A percentile compares a stretch with the other conserved stretches of the same genome.
These are phyloP conservation scores for Malus fusca DNA, from an alignment of 306 rosid genomes.

Conservation along the genomic window DNA sequence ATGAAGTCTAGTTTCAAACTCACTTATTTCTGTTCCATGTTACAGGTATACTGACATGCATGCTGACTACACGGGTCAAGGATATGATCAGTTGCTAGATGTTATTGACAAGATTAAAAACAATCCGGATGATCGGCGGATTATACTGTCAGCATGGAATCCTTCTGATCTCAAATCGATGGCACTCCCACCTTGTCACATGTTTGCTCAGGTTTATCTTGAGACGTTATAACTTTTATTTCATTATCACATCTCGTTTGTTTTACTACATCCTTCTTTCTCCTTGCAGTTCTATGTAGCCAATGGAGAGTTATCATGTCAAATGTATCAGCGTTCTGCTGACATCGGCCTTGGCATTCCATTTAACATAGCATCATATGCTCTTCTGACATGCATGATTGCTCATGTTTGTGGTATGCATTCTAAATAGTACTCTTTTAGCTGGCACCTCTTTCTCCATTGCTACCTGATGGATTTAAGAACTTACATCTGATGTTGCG, in stretches of 20 bases:
- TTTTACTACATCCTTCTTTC: neutral
- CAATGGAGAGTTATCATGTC: conserved; percentile 87
- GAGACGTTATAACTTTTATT: neutral
- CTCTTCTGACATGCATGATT: conserved; percentile 90
- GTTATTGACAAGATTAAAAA: conserved; percentile 78
- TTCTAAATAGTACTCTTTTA: conserved; percentile 8
- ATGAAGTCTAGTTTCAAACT: neutral
- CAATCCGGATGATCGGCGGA: conserved; percentile 81
- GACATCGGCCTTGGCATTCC: conserved; percentile 94
- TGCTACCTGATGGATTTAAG: neutral
- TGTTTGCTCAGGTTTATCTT: conserved; percentile 76
- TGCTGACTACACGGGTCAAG: conserved; percentile 85
- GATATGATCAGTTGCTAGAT: conserved; percentile 85
- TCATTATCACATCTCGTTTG: conserved; percentile 1
- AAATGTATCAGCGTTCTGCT: conserved; percentile 95
- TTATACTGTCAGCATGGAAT: conserved; percentile 91
- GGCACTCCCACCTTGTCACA: conserved; percentile 99
- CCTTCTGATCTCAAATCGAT: conserved; percentile 84
- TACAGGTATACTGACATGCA: conserved; percentile 88
- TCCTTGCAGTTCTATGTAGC: conserved; percentile 79
- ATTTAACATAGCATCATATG: conserved; percentile 91
- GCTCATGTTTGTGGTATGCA: conserved; percentile 96
- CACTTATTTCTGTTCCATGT: conserved; percentile 14
- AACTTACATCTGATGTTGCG: neutral
- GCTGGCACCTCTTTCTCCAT: neutral